Evolutionary conservation across 805 yeast genomes (phyloP).

Genomic region (Wickerhamiella cacticola): DNA sequence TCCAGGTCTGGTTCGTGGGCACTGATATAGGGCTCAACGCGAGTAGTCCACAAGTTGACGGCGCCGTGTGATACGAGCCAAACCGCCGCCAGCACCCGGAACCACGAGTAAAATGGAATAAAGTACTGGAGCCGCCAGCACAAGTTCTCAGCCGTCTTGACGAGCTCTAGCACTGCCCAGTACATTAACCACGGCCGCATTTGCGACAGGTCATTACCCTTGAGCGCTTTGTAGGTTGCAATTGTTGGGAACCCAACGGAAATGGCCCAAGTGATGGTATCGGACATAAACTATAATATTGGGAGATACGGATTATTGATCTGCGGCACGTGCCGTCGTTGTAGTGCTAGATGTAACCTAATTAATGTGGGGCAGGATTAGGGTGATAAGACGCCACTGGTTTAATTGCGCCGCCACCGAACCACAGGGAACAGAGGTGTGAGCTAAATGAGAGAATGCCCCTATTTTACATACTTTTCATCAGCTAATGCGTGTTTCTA

Average conservation of each 20-base stretch:
- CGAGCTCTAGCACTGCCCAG: slow-evolving; percentile 51
- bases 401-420: not conserved
- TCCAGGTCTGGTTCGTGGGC: slow-evolving; percentile 31
- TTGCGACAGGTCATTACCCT: slow-evolving; percentile 31
- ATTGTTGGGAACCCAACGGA: slow-evolving; percentile 46
- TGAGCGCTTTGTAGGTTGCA: slow-evolving; percentile 49
- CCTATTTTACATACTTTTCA: too few species aligned
- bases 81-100: slow-evolving; percentile 37
- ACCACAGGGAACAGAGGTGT: too few species aligned
- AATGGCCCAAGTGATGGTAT: slow-evolving; percentile 22
- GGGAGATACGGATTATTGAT: not conserved
- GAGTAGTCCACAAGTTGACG: slow-evolving; percentile 30
- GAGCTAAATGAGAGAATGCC: too few species aligned
- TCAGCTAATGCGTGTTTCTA: too few species aligned
- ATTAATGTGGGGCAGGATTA: too few species aligned
- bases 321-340: not conserved
- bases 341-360: not conserved
- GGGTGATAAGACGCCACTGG: too few species aligned
- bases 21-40: slow-evolving; percentile 32
- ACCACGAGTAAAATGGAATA: slow-evolving; percentile 45
- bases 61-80: slow-evolving; percentile 53
- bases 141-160: slow-evolving; percentile 32
- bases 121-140: slow-evolving; percentile 36
- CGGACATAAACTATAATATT: not conserved
- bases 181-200: slow-evolving; percentile 41